These are phyloP conservation scores for Amanita phalloides DNA, from an alignment of 768 basidiomycete genomes.

Conservation along the genomic window DNA sequence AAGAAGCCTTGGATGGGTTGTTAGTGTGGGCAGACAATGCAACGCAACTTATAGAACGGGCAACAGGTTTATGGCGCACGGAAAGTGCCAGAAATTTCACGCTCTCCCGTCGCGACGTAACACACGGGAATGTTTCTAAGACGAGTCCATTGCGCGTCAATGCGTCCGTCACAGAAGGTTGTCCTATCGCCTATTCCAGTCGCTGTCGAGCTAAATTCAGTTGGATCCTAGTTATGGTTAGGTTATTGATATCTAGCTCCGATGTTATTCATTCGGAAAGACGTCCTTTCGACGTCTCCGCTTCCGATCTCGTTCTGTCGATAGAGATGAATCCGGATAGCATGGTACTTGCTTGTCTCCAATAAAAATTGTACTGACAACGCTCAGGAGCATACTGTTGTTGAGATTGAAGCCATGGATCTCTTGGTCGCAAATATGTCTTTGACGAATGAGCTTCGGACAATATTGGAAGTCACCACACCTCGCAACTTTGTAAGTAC, in stretches of 20 bases:
- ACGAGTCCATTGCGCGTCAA: background rate
- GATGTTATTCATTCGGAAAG: conserved; percentile 7
- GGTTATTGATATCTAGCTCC: background rate
- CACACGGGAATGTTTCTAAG: background rate
- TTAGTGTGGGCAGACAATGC: conserved; percentile 88
- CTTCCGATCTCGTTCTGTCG: conserved; percentile 51
- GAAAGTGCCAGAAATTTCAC: background rate
- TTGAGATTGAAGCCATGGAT: conserved; percentile 57
- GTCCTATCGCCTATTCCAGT: background rate
- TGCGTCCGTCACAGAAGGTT: background rate
- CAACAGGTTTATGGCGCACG: conserved; percentile 11
- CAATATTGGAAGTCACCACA: background rate
- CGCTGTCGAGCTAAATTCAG: background rate
- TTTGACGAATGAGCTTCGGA: conserved; percentile 19
- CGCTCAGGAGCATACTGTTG: conserved; percentile 54
- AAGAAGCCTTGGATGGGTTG: conserved; percentile 59
- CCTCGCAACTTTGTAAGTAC: conserved; percentile 2
- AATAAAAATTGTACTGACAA: background rate
- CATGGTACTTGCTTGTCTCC: conserved; percentile 34
- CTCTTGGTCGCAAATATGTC: conserved; percentile 41
- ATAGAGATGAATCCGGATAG: conserved; percentile 64
- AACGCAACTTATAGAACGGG: conserved; percentile 55
- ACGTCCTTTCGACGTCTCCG: conserved; percentile 46
- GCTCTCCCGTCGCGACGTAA: too few relatives aligned
- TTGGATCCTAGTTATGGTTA: background rate